phyloP scores from a whole-genome alignment of 2,329 filamentous ascomycete genomes.

The Monascus ruber region DNA sequence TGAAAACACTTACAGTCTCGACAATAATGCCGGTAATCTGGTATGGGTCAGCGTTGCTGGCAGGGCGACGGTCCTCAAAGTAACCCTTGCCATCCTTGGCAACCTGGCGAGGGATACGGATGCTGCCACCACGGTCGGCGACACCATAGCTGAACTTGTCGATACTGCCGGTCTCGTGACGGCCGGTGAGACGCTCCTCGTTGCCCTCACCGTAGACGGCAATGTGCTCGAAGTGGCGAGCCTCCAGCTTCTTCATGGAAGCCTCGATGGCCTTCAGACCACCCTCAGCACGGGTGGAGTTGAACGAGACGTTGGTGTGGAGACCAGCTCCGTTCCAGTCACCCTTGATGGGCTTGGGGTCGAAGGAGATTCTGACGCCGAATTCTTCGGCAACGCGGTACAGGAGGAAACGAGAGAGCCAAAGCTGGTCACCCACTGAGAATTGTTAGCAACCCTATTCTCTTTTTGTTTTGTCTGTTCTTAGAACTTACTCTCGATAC shows the following conservation, averaged over 20 bases:
- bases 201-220: constrained; percentile 94
- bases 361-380: constrained; percentile 86
- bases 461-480: not conserved
- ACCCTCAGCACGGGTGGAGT: constrained; percentile 77
- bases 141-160: constrained; percentile 91
- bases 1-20: constrained; percentile 44
- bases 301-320: constrained; percentile 87
- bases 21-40: constrained; percentile 73
- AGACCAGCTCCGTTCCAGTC: constrained; percentile 97
- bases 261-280: constrained; percentile 93
- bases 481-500: constrained; percentile 60
- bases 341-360: constrained; percentile 89
- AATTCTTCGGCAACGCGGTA: constrained; percentile 92
- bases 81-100: constrained; percentile 87
- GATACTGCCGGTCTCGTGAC: constrained; percentile 87
- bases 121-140: constrained; percentile 88
- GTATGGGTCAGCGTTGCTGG: constrained; percentile 80
- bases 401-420: constrained; percentile 82
- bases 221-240: constrained; percentile 72
- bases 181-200: constrained; percentile 82
- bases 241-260: constrained; percentile 71
- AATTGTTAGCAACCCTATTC: constrained; percentile 13
- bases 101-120: constrained; percentile 78
- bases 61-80: constrained; percentile 76
- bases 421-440: constrained; percentile 86